Percentiles rank a stretch among this genome's conserved stretches.
Evolutionary conservation across 371 early-diverging fungal species (phyloP).

Genomic region (Mucor racemosus): DNA sequence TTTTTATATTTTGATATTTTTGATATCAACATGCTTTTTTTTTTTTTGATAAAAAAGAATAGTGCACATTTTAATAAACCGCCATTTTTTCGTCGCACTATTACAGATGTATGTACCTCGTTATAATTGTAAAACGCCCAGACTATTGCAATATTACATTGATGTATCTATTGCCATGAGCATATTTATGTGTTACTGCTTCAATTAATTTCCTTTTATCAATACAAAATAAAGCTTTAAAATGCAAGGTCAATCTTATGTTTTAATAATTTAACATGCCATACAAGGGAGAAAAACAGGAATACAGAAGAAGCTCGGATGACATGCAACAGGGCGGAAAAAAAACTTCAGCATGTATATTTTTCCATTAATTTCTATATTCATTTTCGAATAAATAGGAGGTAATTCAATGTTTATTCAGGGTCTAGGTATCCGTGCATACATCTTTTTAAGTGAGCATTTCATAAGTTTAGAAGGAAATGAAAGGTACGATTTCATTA

Average conservation of each 20-base stretch:
- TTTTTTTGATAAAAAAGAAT: not conserved
- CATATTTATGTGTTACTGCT: not conserved
- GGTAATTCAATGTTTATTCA: conserved; percentile 9
- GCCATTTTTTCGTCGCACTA: conserved; percentile 11
- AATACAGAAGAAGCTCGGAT: conserved; percentile 13
- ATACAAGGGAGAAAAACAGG: too few relatives aligned
- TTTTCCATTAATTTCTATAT: conserved; percentile 5
- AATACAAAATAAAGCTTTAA: too few relatives aligned
- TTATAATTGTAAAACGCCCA: conserved; percentile 6
- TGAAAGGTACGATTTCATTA: conserved; percentile 18
- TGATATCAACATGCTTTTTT: not conserved
- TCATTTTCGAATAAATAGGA: not conserved
- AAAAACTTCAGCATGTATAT: not conserved
- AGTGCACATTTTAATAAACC: conserved; percentile 3
- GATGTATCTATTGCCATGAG: not conserved
- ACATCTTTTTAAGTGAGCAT: not conserved
- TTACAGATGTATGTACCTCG: not conserved
- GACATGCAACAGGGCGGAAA: not conserved
- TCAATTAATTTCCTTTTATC: not conserved
- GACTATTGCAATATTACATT: not conserved
- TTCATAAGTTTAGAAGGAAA: conserved; percentile 13
- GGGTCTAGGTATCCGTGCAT: conserved; percentile 21
- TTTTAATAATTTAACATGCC: conserved; percentile 2
- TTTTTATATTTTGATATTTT: not conserved
- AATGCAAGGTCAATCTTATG: conserved; percentile 4